Evolutionary conservation across 148 eudicot species (phyloP).

Genomic region (Vaccinium macrocarpon): DNA sequence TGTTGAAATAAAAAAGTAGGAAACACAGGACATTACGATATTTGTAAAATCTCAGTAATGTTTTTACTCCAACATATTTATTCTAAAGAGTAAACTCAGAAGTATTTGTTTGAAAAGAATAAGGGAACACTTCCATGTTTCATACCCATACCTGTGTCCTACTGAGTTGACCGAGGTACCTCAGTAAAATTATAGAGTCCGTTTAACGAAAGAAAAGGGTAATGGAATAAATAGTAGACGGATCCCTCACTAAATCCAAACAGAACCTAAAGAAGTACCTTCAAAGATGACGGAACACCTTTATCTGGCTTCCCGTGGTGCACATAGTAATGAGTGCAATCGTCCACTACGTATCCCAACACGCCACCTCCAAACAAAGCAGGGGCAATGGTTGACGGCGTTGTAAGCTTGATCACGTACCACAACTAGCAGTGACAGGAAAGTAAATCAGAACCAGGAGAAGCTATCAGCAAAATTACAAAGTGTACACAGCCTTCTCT

Average conservation of each 20-base stretch:
- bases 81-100: too few relatives aligned
- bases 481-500: neutral
- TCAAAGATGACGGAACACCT: constrained; percentile 53
- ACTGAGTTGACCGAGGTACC: too few relatives aligned
- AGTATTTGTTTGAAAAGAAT: too few relatives aligned
- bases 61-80: too few relatives aligned
- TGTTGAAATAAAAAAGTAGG: too few relatives aligned
- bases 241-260: neutral
- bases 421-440: constrained; percentile 53
- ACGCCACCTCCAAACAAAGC: constrained; percentile 84
- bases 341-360: constrained; percentile 85
- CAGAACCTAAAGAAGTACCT: constrained; percentile 43
- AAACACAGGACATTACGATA: too few relatives aligned
- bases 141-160: too few relatives aligned
- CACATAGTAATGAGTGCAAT: constrained; percentile 87
- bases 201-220: too few relatives aligned
- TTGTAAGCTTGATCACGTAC: constrained; percentile 48
- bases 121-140: too few relatives aligned
- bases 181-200: too few relatives aligned
- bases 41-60: too few relatives aligned
- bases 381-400: constrained; percentile 69
- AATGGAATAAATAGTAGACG: too few relatives aligned
- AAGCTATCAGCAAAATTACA: neutral
- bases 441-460: neutral
- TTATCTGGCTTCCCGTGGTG: constrained; percentile 89